Percentiles rank a stretch among this genome's conserved stretches.
Evolutionary conservation across 2,329 filamentous ascomycete species (phyloP).

Genomic region (Sclerotinia subarctica): DNA sequence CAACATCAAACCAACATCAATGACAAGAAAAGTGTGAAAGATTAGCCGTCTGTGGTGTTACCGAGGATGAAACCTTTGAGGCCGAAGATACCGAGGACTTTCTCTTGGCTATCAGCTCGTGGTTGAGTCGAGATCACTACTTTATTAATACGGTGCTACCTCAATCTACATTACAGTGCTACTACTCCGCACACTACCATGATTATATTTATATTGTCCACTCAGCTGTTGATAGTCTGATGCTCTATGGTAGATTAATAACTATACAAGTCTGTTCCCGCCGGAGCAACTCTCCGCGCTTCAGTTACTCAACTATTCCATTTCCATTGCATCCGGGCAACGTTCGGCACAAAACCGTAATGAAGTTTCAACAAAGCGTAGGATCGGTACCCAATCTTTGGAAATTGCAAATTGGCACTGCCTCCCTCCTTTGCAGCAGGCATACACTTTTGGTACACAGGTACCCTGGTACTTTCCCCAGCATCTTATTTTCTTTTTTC

Average conservation of each 20-base stretch:
- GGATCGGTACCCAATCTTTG: conserved; percentile 7
- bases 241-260: not conserved
- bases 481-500: not conserved
- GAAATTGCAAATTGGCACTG: not conserved
- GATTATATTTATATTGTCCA: not conserved
- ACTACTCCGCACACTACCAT: too few relatives aligned
- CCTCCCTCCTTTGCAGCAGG: not conserved
- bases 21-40: not conserved
- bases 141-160: not conserved
- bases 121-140: not conserved
- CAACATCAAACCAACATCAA: not conserved
- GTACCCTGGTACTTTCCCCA: conserved; percentile 3
- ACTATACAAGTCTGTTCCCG: not conserved
- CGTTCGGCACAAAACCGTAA: not conserved
- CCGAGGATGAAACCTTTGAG: not conserved
- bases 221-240: not conserved
- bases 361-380: not conserved
- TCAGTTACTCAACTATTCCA: not conserved
- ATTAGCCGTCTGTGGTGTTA: conserved; percentile 1
- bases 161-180: not conserved
- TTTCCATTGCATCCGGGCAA: not conserved
- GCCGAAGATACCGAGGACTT: conserved; percentile 8
- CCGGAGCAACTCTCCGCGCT: not conserved
- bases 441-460: not conserved
- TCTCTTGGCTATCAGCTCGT: not conserved